Evolutionary conservation across 176 grass and related monocot species (phyloP).

Genomic region (Zea mays): DNA sequence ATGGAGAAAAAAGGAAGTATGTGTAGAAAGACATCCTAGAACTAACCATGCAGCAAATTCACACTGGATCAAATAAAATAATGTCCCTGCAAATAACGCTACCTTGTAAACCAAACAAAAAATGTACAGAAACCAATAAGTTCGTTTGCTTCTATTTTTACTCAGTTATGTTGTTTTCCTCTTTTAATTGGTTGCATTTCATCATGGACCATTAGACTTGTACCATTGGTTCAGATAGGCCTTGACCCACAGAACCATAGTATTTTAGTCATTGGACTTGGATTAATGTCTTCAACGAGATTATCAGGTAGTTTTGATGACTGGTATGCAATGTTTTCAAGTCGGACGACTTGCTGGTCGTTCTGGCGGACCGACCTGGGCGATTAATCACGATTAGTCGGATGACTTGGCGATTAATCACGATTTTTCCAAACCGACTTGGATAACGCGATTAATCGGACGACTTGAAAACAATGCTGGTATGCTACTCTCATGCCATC

Average conservation of each 20-base stretch:
- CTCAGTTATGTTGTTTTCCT: background rate
- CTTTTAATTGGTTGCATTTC: background rate
- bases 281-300: background rate
- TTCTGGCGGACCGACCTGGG: too few species aligned
- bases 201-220: background rate
- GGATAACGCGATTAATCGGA: too few species aligned
- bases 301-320: background rate
- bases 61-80: background rate
- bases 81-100: too few species aligned
- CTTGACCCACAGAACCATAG: background rate
- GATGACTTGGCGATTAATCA: too few species aligned
- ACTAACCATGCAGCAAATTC: background rate
- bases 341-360: too few species aligned
- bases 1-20: background rate
- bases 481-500: background rate
- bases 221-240: background rate
- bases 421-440: too few species aligned
- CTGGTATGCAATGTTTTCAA: background rate
- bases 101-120: background rate
- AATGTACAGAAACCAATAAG: slow-evolving; percentile 16
- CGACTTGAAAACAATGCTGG: too few species aligned
- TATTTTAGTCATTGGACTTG: background rate
- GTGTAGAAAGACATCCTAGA: background rate
- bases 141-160: slow-evolving; percentile 18
- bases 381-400: too few species aligned